phyloP scores from a whole-genome alignment of 495 filamentous ascomycete species.

The Corynascus novoguineensis region DNA sequence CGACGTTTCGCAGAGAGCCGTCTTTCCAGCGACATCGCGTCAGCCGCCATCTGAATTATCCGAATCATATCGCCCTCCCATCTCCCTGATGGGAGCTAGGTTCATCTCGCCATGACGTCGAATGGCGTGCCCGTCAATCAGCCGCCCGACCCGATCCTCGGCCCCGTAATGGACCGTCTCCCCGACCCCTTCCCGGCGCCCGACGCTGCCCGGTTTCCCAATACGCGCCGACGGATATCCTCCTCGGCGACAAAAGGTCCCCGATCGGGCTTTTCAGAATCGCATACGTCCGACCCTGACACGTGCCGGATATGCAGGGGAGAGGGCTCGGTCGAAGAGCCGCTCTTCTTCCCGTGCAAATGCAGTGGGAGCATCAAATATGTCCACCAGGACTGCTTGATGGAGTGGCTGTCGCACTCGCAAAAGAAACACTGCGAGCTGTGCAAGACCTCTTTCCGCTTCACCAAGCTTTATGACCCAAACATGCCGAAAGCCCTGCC shows the following conservation, averaged over 20 bases:
- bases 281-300: slow-evolving; percentile 50
- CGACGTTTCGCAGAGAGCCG: neutral
- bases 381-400: slow-evolving; percentile 94
- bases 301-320: slow-evolving; percentile 94
- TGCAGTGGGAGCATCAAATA: slow-evolving; percentile 98
- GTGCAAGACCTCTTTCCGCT: slow-evolving; percentile 95
- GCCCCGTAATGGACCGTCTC: slow-evolving; percentile 17
- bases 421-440: slow-evolving; percentile 99
- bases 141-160: slow-evolving; percentile 5
- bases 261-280: slow-evolving; percentile 15
- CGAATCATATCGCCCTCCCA: neutral
- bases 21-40: too few relatives aligned
- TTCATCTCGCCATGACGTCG: neutral
- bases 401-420: slow-evolving; percentile 96
- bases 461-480: slow-evolving; percentile 94
- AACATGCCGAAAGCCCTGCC: slow-evolving; percentile 85
- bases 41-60: neutral
- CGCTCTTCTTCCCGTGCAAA: slow-evolving; percentile 95
- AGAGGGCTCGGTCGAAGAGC: slow-evolving; percentile 77
- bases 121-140: slow-evolving; percentile 13
- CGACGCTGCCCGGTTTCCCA: slow-evolving; percentile 25
- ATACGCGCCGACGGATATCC: slow-evolving; percentile 23
- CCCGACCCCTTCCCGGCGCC: slow-evolving; percentile 11
- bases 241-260: neutral
- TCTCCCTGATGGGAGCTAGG: neutral